phyloP scores from a whole-genome alignment of 83 land plant genomes.

The Diphasiastrum complanatum region DNA sequence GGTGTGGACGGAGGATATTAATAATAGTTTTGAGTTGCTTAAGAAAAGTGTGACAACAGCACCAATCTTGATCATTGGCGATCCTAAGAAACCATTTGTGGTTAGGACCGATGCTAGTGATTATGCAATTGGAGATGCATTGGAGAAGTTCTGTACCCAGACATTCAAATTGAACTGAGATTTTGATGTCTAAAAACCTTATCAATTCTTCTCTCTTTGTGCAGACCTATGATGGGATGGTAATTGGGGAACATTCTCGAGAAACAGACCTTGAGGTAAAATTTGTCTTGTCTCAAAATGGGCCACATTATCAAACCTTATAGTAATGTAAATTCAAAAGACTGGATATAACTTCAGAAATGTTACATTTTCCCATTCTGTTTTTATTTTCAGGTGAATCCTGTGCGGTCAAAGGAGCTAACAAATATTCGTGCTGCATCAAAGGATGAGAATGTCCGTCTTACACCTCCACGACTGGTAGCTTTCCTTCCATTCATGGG shows the following conservation, averaged over 20 bases:
- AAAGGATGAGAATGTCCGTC: slow-evolving; percentile 92
- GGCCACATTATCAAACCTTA: not conserved
- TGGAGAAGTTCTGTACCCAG: too few species aligned
- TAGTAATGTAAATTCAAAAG: not conserved
- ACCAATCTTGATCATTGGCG: too few species aligned
- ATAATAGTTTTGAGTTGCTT: too few species aligned
- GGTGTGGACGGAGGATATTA: too few species aligned
- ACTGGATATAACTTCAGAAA: not conserved
- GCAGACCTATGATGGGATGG: slow-evolving; percentile 98
- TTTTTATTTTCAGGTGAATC: slow-evolving; percentile 53
- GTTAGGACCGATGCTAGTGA: too few species aligned
- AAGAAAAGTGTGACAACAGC: too few species aligned
- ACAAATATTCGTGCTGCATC: slow-evolving; percentile 72
- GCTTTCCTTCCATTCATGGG: too few species aligned
- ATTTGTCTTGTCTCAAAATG: not conserved
- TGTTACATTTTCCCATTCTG: not conserved
- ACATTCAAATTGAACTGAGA: too few species aligned
- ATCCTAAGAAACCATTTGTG: too few species aligned
- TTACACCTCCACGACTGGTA: slow-evolving; percentile 91
- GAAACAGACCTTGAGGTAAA: slow-evolving; percentile 94
- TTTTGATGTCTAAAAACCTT: not conserved
- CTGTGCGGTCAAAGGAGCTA: slow-evolving; percentile 79
- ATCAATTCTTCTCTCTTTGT: slow-evolving; percentile 8
- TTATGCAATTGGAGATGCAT: too few species aligned
- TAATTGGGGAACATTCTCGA: slow-evolving; percentile 95